Evolutionary conservation across 106 monocot genomes (phyloP).

Genomic region (Posidonia australis): DNA sequence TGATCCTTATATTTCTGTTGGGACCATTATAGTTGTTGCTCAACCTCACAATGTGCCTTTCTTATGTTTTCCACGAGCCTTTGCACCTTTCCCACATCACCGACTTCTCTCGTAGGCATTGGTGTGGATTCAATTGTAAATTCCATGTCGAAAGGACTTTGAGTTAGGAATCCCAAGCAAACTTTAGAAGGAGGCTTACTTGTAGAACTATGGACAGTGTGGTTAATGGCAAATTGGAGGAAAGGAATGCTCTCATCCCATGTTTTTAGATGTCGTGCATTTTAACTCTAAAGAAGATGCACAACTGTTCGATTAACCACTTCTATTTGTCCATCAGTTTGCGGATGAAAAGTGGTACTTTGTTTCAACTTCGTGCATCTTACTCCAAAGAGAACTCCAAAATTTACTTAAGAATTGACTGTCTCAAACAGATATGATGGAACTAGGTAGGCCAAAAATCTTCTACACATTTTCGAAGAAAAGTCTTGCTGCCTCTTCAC

Average conservation of each 20-base stretch:
- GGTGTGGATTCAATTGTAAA: not conserved
- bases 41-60: not conserved
- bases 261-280: not conserved
- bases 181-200: too few species aligned
- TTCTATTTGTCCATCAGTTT: conserved; percentile 1
- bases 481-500: not conserved
- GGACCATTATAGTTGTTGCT: not conserved
- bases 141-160: conserved; percentile 1
- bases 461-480: not conserved
- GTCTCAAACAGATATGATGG: conserved; percentile 3
- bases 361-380: not conserved
- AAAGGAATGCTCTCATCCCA: not conserved
- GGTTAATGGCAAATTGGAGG: not conserved
- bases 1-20: not conserved
- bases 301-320: not conserved
- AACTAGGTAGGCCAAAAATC: not conserved
- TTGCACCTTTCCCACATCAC: not conserved
- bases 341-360: not conserved
- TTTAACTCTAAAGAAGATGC: not conserved
- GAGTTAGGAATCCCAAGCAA: too few species aligned
- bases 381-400: not conserved
- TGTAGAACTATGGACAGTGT: not conserved
- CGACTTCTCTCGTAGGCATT: not conserved
- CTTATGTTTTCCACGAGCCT: not conserved
- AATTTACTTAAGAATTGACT: not conserved